A percentile compares a stretch with the other conserved stretches of the same genome.
These are phyloP conservation scores for Verticillium klebahnii DNA, from an alignment of 2,329 filamentous ascomycete genomes.

Conservation along the genomic window DNA sequence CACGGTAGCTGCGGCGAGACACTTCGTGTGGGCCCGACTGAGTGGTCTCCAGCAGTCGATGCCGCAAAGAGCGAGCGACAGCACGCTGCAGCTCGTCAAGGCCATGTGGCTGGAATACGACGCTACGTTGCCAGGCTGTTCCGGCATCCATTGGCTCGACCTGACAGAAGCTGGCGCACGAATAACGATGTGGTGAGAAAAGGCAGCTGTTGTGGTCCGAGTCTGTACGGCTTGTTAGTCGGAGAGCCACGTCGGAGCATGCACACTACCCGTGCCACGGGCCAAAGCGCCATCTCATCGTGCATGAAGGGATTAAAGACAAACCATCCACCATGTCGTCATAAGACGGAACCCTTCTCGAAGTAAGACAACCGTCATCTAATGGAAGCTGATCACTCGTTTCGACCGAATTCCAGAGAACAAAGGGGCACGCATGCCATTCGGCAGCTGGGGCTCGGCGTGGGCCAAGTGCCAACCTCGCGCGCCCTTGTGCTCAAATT, in stretches of 20 bases:
- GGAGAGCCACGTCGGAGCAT: too few relatives aligned
- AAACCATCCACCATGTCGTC: not conserved
- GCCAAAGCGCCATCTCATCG: not conserved
- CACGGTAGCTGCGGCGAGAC: not conserved
- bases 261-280: not conserved
- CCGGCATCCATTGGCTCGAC: not conserved
- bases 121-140: not conserved
- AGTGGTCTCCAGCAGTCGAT: not conserved
- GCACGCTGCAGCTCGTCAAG: not conserved
- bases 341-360: not conserved
- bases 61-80: not conserved
- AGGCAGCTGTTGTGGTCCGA: too few relatives aligned
- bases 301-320: not conserved
- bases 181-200: not conserved
- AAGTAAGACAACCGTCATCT: not conserved
- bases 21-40: not conserved
- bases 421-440: not conserved
- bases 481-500: not conserved
- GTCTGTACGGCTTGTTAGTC: too few relatives aligned
- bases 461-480: not conserved
- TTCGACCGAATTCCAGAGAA: not conserved
- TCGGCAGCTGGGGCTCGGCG: not conserved
- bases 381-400: not conserved
- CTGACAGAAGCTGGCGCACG: not conserved
- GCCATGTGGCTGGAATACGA: not conserved